Evolutionary conservation across 768 basidiomycete genomes (phyloP), one percentile per base, ranked within the genome.

Genomic region (Suillus lakei): DNA sequence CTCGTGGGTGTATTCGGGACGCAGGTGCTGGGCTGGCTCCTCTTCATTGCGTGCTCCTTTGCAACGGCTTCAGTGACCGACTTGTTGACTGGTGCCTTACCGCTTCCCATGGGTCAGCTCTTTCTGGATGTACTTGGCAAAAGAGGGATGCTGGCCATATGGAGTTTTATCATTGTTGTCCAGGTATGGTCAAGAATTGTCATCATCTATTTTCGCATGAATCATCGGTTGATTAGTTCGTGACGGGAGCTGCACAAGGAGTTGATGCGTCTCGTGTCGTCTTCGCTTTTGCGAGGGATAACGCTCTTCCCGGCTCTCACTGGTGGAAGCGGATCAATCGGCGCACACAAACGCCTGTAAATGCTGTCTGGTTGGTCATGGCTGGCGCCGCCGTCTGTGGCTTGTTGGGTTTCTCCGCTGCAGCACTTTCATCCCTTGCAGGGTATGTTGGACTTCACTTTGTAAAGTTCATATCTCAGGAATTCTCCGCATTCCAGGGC

Each of bases 321-420:
- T 88, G 82, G 81, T 90, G 88, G 90, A 90, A 90, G 70, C 79
- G 74, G 62, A 83, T 92, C 62, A 88, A 88, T 66, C 72, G 63
- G 6, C 71, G 72, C 67, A 90, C 90, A 1, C 86, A 86, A 70
- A 91, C 91, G 7, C 90, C 90, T 0, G 89, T 91, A 15, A 87
- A 91, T 66, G 90, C 90, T 3, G 91, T 90, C 6, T 92, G 90
- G 91, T 80, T 91, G 53, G 90, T 91, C 30, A 88, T 91, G 78
- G 73, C 75, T 39, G 72, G 77, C 48, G 74, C 90, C 9, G 86
- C 79, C 4, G 67, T 91, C 34, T 88, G 86, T 50, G 90, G 90
- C 12, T 75, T 90, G 4, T 75, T 91, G 9, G 89, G 90, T 0
- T 91, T 91, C 74, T 90, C 88, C 5, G 71, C 72, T 46, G 81